Base-by-base conservation (phyloP, 495 filamentous ascomycete genomes). In the Aspergillus leporis region DNA sequence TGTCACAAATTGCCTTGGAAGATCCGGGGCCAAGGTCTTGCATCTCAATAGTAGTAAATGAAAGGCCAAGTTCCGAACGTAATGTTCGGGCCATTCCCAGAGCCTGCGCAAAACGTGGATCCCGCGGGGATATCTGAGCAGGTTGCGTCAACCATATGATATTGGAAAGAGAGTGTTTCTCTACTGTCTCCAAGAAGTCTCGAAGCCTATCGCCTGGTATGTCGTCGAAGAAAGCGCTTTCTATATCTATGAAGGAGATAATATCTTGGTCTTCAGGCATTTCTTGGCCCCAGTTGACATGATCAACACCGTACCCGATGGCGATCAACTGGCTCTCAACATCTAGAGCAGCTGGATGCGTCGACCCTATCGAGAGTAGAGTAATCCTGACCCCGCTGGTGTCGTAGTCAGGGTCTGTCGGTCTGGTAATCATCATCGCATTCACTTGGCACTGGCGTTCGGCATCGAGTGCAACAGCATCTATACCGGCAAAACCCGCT, bases 11-110 rank as follows among this genome's bases (percentile, higher is more conserved):
- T 16, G 55, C 55, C 0, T 69, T 49, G 0, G 61, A 41, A 4
- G 69, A 51, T 13, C 41, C 31, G 0, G 41, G 36, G 6, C 56
- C 50, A 6, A 70, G 30, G 16, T 54, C 14, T 6, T 79, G 74
- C 5, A 79, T 51, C 59, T 83, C 79, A 4, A 73, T 65, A 0
- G 76, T 81, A 14, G 73, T 69, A 51, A 82, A 73, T 16, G 76
- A 64, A 0, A 79, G 48, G 1, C 62, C 22, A 32, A 75, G 53
- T 62, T 82, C 80, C 1, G 65, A 62, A 8, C 81, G 71, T 2
- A 81, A 59, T 0, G 74, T 71, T 19, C 81, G 61, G 5, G 79
- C 76, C 0, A 74, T 19, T 1, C 79, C 79, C 2, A 78, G 48
- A 4, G 75, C 65, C 21, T 68, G 68, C 0, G 51, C 64, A 55